Percentiles rank a stretch among this genome's conserved stretches.
These are phyloP conservation scores for Prototheca stagnorum DNA, from an alignment of 163 green algal genomes.

Conservation along the genomic window DNA sequence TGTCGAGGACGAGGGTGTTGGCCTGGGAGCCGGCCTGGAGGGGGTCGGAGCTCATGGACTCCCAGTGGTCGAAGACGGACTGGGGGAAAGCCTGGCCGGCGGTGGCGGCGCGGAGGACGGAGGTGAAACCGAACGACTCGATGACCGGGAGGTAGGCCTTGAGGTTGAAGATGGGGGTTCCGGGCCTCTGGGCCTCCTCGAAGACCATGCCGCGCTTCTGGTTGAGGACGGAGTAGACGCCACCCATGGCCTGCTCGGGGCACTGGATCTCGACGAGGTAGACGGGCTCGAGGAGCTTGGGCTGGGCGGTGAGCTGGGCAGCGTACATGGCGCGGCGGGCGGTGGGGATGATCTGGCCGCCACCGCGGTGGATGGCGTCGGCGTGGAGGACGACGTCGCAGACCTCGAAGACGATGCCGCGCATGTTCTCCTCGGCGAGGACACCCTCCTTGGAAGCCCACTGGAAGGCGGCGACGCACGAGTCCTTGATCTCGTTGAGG, in stretches of 20 bases:
- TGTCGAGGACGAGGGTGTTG: constrained; percentile 64
- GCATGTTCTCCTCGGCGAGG: constrained; percentile 98
- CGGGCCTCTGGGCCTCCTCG: constrained; percentile 91
- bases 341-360: constrained; percentile 97
- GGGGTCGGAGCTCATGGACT: constrained; percentile 77
- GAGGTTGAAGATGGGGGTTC: constrained; percentile 98
- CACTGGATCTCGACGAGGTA: constrained; percentile 99
- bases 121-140: constrained; percentile 98
- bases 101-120: constrained; percentile 78
- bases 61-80: constrained; percentile 98
- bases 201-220: constrained; percentile 98
- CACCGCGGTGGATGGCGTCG: constrained; percentile 95
- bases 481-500: constrained; percentile 99
- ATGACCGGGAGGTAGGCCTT: constrained; percentile 98
- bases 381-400: constrained; percentile 91
- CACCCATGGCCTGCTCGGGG: constrained; percentile 82
- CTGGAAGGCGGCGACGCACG: constrained; percentile 89
- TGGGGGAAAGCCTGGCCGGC: constrained; percentile 97
- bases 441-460: constrained; percentile 96
- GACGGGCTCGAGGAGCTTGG: constrained; percentile 83
- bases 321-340: constrained; percentile 86
- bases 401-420: constrained; percentile 84
- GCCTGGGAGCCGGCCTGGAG: constrained; percentile 55
- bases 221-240: constrained; percentile 96
- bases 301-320: constrained; percentile 71